Base-by-base conservation (phyloP, 345 rosid genomes). In the Zanthoxylum bungeanum region DNA sequence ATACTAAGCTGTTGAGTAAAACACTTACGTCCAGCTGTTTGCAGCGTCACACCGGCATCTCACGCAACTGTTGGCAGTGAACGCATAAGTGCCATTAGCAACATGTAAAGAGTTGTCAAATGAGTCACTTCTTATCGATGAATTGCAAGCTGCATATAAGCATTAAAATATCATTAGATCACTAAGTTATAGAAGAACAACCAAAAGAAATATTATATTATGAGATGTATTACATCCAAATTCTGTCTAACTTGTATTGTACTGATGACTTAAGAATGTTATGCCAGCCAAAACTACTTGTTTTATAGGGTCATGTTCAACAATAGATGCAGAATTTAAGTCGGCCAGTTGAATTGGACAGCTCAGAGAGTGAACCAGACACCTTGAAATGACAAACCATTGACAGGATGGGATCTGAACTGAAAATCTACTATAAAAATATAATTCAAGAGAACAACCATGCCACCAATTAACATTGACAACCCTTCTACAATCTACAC, bases 1-100 rank as follows among this genome's bases (percentile, higher is more conserved):
- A 60, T 6, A 46, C 5, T 24, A 25, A 50, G 40, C 25, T 31
- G n/a, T 16, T 22, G 47, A 31, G 25, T 44, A 46, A 28, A 44
- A 33, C 22, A 82, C 88, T 78, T 64, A 87, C 88, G 42, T 79
- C 83, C 60, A 67, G 76, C 81, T 85, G 27, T 68, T 74, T 1
- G 79, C 44, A 16, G 84, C n/a, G 60, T 53, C 53, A 55, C 88
- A 85, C 5, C 50, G 53, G 84, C 91, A 87, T 52, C 31, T 76
- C 57, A 87, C 84, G 70, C 91, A 85, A 24, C 50, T 64, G 68
- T 73, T 70, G 24, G 91, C 87, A 5, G 88, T 87, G 77, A 83
- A 44, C 27, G 34, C 68, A 21, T 83, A 85, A 2, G 85, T 69
- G 24, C 72, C 77, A 42, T 75, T 83, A 30, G 84, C 25, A 24